Conservation (phyloP, 2,329 filamentous ascomycete genomes). For the Cercospora beticola region DNA sequence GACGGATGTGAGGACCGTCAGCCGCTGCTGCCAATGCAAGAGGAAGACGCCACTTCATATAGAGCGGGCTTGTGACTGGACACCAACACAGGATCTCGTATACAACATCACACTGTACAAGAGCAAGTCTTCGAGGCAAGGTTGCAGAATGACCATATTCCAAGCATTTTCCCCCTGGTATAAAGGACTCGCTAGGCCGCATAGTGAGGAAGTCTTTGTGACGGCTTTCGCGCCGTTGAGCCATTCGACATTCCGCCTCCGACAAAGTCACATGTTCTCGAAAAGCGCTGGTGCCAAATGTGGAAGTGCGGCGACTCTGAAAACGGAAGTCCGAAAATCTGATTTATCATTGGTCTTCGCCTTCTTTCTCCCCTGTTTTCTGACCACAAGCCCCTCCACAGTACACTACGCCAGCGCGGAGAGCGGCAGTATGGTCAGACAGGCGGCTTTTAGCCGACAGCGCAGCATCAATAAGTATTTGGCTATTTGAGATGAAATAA, state of each 20-base stretch:
- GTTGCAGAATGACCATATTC: not conserved
- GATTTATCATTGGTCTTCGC: not conserved
- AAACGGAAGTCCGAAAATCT: not conserved
- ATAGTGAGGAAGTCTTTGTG: not conserved
- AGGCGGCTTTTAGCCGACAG: not conserved
- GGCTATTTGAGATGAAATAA: not conserved
- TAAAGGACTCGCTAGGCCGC: not conserved
- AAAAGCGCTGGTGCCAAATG: not conserved
- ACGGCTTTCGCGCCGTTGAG: not conserved
- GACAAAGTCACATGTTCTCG: not conserved
- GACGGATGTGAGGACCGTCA: conserved; percentile 9
- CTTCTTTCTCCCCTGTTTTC: not conserved
- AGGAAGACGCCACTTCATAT: conserved; percentile 19
- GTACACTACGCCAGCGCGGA: not conserved
- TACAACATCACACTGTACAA: not conserved
- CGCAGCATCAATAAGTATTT: not conserved
- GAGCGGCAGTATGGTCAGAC: not conserved
- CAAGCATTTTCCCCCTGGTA: not conserved
- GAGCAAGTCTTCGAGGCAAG: not conserved
- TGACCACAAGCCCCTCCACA: not conserved
- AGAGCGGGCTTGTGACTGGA: conserved; percentile 5
- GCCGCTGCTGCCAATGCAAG: conserved; percentile 1
- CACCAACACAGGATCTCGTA: not conserved
- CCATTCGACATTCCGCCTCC: not conserved
- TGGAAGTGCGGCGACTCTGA: not conserved